phyloP scores from a whole-genome alignment of 2,329 filamentous ascomycete species.

The Cryphonectria naterciae region DNA sequence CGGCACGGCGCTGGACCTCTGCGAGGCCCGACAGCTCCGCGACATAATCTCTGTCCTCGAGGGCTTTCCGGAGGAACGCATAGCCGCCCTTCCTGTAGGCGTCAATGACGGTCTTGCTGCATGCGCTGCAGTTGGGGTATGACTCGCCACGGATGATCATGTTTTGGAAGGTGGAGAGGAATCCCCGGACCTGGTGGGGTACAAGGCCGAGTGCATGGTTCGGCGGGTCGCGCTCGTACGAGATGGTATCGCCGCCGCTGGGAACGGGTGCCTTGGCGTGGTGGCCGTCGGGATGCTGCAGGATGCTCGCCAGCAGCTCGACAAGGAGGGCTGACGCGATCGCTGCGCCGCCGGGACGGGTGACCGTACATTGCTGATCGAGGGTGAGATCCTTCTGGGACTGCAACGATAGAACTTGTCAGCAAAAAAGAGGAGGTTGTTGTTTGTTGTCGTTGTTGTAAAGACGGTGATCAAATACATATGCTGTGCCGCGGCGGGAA shows the following conservation, averaged over 20 bases:
- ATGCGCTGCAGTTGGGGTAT: slow-evolving; percentile 82
- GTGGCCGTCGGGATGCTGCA: slow-evolving; percentile 81
- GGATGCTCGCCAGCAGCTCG: slow-evolving; percentile 82
- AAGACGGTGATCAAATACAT: slow-evolving; percentile 2
- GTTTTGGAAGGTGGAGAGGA: slow-evolving; percentile 74
- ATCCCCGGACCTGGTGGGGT: slow-evolving; percentile 81
- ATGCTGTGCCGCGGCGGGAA: not conserved
- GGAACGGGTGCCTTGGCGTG: slow-evolving; percentile 60
- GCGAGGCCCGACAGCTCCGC: slow-evolving; percentile 75
- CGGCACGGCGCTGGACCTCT: slow-evolving; percentile 68
- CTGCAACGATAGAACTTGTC: slow-evolving; percentile 47
- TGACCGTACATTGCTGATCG: slow-evolving; percentile 98
- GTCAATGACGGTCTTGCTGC: slow-evolving; percentile 69
- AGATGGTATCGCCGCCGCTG: slow-evolving; percentile 38
- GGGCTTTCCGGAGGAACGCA: slow-evolving; percentile 75
- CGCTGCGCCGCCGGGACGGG: slow-evolving; percentile 86
- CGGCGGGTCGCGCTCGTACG: slow-evolving; percentile 58
- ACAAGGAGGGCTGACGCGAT: slow-evolving; percentile 91
- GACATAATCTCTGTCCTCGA: slow-evolving; percentile 78
- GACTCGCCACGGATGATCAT: slow-evolving; percentile 73
- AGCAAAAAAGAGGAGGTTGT: not conserved
- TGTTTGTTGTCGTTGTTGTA: slow-evolving; percentile 33
- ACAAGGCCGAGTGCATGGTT: slow-evolving; percentile 70
- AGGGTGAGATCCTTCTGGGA: slow-evolving; percentile 93
- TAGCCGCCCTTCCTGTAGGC: slow-evolving; percentile 72